Conservation (phyloP, 495 filamentous ascomycete genomes). For the Xanthoparmelia taractica region DNA sequence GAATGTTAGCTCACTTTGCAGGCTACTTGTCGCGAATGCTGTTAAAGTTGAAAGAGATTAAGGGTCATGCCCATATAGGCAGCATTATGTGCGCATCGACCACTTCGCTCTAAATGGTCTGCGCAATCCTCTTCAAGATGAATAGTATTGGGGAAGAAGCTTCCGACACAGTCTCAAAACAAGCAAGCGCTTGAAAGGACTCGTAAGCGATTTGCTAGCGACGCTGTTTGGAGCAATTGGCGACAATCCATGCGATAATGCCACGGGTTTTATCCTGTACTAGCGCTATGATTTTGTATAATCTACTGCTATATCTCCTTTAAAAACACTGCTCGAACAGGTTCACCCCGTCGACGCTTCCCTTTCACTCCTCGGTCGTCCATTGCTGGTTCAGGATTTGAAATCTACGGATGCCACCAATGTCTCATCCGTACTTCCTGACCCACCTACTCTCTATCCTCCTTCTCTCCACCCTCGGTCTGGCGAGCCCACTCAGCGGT, state of each 20-base stretch:
- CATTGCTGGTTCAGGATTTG: neutral
- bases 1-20: too few relatives aligned
- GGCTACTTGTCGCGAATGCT: too few relatives aligned
- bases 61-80: too few relatives aligned
- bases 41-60: too few relatives aligned
- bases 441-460: neutral
- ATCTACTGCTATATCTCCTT: neutral
- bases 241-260: neutral
- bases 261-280: neutral
- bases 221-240: neutral
- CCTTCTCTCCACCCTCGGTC: neutral
- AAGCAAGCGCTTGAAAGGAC: neutral
- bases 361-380: neutral
- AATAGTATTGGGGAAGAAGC: neutral
- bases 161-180: neutral
- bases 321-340: neutral
- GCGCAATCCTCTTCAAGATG: neutral
- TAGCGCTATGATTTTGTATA: neutral
- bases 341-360: neutral
- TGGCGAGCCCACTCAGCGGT: neutral
- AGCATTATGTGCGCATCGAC: neutral
- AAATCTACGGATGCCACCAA: neutral
- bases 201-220: neutral
- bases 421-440: neutral
- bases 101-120: neutral